phyloP scores from a whole-genome alignment of 805 yeast genomes.

The Pichia scutulata region DNA sequence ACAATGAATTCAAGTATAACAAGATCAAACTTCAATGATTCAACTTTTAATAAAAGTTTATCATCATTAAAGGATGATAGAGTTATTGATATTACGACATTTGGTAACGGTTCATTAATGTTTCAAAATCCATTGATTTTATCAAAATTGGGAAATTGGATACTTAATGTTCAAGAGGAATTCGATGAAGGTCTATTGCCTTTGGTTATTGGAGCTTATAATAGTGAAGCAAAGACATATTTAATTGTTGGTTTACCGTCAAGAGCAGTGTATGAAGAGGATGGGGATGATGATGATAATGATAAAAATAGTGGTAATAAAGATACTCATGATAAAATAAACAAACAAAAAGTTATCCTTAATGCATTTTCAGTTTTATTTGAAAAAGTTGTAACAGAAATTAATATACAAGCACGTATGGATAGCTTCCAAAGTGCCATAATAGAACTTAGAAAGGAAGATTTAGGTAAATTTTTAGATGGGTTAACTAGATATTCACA shows the following conservation, averaged over 20 bases:
- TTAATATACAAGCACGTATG: slow-evolving; percentile 83
- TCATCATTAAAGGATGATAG: slow-evolving; percentile 19
- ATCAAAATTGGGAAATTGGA: slow-evolving; percentile 82
- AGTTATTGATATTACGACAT: slow-evolving; percentile 25
- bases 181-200: slow-evolving; percentile 64
- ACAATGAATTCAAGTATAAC: slow-evolving; percentile 18
- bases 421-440: slow-evolving; percentile 95
- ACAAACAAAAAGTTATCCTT: slow-evolving; percentile 39
- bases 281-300: not conserved
- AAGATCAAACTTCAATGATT: slow-evolving; percentile 10
- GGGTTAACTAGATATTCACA: slow-evolving; percentile 12
- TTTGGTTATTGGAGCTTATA: slow-evolving; percentile 76
- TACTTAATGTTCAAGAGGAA: slow-evolving; percentile 82
- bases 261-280: slow-evolving; percentile 43
- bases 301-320: slow-evolving; percentile 24
- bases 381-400: slow-evolving; percentile 74
- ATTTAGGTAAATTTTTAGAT: slow-evolving; percentile 80
- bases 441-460: slow-evolving; percentile 83
- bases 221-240: slow-evolving; percentile 65
- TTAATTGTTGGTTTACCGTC: slow-evolving; percentile 88
- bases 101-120: slow-evolving; percentile 59
- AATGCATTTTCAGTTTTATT: slow-evolving; percentile 89
- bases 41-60: slow-evolving; percentile 8
- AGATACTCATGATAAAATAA: slow-evolving; percentile 15
- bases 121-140: slow-evolving; percentile 84